These are phyloP conservation scores for Lagenidium sp. DNA, from an alignment of 352 stramenopile genomes.

Conservation along the genomic window DNA sequence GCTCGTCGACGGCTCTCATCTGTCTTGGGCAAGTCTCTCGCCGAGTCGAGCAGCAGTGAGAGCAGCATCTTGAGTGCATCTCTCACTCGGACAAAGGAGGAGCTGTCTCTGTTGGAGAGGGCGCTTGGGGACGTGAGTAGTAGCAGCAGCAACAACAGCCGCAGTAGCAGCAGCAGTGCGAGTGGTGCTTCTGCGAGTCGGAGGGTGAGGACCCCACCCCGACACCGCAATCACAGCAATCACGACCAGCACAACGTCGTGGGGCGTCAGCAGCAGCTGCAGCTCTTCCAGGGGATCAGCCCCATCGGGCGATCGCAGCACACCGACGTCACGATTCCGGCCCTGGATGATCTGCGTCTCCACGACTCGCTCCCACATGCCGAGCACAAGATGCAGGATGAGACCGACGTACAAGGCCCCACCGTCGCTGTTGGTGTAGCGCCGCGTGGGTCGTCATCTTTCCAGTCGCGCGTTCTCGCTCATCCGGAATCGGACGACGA, in stretches of 20 bases:
- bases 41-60: conserved; percentile 6
- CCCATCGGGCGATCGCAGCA: too few relatives aligned
- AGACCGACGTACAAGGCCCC: too few relatives aligned
- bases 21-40: conserved; percentile 15
- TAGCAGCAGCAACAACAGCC: conserved; percentile 28
- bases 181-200: conserved; percentile 1
- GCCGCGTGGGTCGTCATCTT: too few relatives aligned
- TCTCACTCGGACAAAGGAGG: conserved; percentile 43
- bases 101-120: conserved; percentile 56
- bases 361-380: too few relatives aligned
- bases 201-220: too few relatives aligned
- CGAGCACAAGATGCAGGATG: too few relatives aligned
- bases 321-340: too few relatives aligned
- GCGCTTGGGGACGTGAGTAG: conserved; percentile 58
- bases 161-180: neutral
- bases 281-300: conserved; percentile 14
- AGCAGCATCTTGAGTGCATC: conserved; percentile 32
- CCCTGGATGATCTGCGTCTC: too few relatives aligned
- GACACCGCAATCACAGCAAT: too few relatives aligned
- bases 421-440: too few relatives aligned
- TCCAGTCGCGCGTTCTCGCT: neutral
- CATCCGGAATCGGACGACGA: conserved; percentile 4
- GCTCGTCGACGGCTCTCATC: conserved; percentile 13
- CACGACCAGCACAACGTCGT: too few relatives aligned
- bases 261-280: too few relatives aligned